Percentiles rank a stretch among this genome's conserved stretches.
phyloP scores from a whole-genome alignment of 2,329 filamentous ascomycete genomes.

The Pseudocercospora crystallina region DNA sequence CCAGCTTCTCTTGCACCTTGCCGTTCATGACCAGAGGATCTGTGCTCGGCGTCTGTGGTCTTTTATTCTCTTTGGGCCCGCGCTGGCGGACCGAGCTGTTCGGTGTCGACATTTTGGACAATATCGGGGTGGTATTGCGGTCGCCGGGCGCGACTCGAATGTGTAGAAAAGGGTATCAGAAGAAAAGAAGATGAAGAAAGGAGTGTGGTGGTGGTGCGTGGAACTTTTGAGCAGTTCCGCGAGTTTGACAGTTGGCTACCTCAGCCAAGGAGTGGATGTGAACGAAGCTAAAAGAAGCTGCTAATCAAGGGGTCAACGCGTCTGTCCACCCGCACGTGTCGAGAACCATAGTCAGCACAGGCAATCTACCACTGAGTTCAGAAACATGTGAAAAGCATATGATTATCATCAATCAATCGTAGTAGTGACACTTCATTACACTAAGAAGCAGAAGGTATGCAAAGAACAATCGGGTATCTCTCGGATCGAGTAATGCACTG shows the following conservation, averaged over 20 bases:
- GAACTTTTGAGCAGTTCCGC: too few relatives aligned
- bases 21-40: constrained; percentile 23
- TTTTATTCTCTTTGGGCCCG: constrained; percentile 24
- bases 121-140: constrained; percentile 4
- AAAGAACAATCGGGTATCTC: too few relatives aligned
- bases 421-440: too few relatives aligned
- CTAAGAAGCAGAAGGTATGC: too few relatives aligned
- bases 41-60: constrained; percentile 23
- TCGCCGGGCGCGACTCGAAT: constrained; percentile 9
- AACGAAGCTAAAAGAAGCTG: not conserved
- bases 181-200: constrained; percentile 7
- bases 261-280: not conserved
- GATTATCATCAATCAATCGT: too few relatives aligned
- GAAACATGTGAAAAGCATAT: too few relatives aligned
- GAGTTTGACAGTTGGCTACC: too few relatives aligned
- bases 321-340: too few relatives aligned
- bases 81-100: constrained; percentile 22
- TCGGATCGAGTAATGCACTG: too few relatives aligned
- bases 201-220: constrained; percentile 1
- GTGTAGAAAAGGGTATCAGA: not conserved
- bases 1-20: constrained; percentile 42
- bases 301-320: too few relatives aligned
- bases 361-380: too few relatives aligned
- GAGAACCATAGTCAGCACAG: too few relatives aligned
- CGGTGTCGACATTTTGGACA: constrained; percentile 16